phyloP scores from a whole-genome alignment of 805 yeast genomes.

The Wickerhamiella cacticola region DNA sequence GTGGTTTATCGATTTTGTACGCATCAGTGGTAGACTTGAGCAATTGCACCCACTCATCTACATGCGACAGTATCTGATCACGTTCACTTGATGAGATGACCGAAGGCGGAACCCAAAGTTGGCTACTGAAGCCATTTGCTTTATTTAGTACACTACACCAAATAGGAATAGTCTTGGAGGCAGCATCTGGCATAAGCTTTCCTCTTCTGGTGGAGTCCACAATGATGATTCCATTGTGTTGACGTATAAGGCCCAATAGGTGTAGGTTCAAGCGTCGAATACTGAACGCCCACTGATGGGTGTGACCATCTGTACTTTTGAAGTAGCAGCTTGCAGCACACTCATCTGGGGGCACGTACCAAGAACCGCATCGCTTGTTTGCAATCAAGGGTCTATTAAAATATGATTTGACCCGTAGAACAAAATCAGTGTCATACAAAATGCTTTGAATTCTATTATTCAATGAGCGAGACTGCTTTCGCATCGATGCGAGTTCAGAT shows the following conservation, averaged over 20 bases:
- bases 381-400: slow-evolving; percentile 36
- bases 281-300: slow-evolving; percentile 67
- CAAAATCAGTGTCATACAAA: slow-evolving; percentile 44
- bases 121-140: slow-evolving; percentile 35
- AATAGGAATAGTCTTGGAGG: slow-evolving; percentile 77
- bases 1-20: slow-evolving; percentile 35
- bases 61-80: slow-evolving; percentile 35
- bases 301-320: slow-evolving; percentile 88
- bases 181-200: slow-evolving; percentile 72
- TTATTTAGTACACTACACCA: slow-evolving; percentile 76
- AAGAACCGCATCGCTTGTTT: slow-evolving; percentile 76
- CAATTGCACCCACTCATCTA: slow-evolving; percentile 40
- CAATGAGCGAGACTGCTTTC: slow-evolving; percentile 40
- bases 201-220: slow-evolving; percentile 84
- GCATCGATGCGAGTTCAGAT: slow-evolving; percentile 24
- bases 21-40: slow-evolving; percentile 33
- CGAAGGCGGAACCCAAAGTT: slow-evolving; percentile 39
- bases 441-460: slow-evolving; percentile 64
- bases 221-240: slow-evolving; percentile 37
- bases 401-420: slow-evolving; percentile 32
- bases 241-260: slow-evolving; percentile 39
- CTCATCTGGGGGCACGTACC: slow-evolving; percentile 52
- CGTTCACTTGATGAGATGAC: slow-evolving; percentile 49
- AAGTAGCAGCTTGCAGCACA: slow-evolving; percentile 49
- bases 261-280: slow-evolving; percentile 64